Evolutionary conservation across 331 rosid species (phyloP).

Genomic region (Phaseolus coccineus): DNA sequence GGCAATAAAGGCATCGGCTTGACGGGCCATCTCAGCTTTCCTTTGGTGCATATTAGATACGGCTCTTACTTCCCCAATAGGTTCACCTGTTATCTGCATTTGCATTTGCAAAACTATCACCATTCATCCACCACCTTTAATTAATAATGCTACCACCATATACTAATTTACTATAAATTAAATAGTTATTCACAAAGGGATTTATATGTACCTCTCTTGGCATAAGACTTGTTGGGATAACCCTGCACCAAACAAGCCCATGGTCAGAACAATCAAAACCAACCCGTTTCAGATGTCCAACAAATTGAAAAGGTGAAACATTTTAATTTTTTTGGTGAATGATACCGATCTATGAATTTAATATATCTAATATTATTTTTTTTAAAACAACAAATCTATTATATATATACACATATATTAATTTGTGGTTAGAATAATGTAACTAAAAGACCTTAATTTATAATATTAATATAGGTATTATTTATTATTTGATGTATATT

Average conservation of each 20-base stretch:
- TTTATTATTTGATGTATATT: not conserved
- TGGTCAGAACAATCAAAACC: constrained; percentile 22
- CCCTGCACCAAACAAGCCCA: constrained; percentile 57
- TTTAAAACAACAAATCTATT: not conserved
- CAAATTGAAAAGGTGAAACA: not conserved
- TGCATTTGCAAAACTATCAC: not conserved
- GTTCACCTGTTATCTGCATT: constrained; percentile 79
- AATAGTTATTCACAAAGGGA: not conserved
- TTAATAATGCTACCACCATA: not conserved
- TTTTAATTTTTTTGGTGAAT: not conserved
- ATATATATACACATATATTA: not conserved
- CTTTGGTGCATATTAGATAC: constrained; percentile 90
- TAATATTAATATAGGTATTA: not conserved
- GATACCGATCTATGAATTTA: not conserved
- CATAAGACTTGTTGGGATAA: constrained; percentile 83
- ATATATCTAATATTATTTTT: not conserved
- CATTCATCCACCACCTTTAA: not conserved
- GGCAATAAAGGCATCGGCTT: constrained; percentile 88
- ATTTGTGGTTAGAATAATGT: not conserved
- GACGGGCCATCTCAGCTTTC: constrained; percentile 96
- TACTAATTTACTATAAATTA: not conserved
- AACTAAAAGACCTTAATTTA: not conserved
- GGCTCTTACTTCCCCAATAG: constrained; percentile 84
- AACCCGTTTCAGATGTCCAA: not conserved
- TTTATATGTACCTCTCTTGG: constrained; percentile 73